Evolutionary conservation across 306 rosid genomes (phyloP), one percentile per base, ranked within the genome.

Genomic region (Dalbergia oliveri): DNA sequence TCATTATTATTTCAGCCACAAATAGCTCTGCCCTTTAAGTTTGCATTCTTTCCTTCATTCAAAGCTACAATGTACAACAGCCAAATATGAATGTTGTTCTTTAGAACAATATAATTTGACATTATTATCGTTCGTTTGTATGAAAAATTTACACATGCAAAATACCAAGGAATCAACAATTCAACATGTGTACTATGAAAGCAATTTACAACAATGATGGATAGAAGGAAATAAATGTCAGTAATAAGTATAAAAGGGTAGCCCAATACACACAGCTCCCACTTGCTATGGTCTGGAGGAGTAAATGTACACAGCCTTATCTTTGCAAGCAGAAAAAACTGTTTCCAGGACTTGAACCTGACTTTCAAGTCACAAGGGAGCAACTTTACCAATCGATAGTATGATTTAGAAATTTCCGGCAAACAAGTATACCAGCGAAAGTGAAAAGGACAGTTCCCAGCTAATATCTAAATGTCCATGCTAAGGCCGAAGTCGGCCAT

Each of bases 341-440:
- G 7, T 37, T 37, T 37, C 41, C 41, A 3, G 41, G 7, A 37
- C 7, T 0, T 5, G 8, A 37, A 37, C 41, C 7, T 37, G 41
- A 37, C 7, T 37, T 1, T 37, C 41, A 37, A 1, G 41, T 37
- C 41, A 37, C 7, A 37, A 37, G 6, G 41, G 1, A 3, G 7
- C 8, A 37, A 37, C 41, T 0, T 0, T 8, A 37, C 41, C 41
- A 4, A 37, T n/a, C 23, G 37, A 5, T 18, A 54, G 51, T 50
- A 49, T 58, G 54, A 50, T 26, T 47, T 35, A 45, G 39, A 53
- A 67, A 60, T 15, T 79, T 50, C 50, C 7, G 51, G 60, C 43
- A 78, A 41, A 73, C 66, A 69, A 59, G 67, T 15, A 67, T 62
- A 47, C 31, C 21, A 56, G 51, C 43, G 15, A 47, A 72, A 50